A percentile compares a stretch with the other conserved stretches of the same genome.
These are phyloP conservation scores for Tetratostichococcus sp. DNA, from an alignment of 139 green algal species.

Conservation along the genomic window DNA sequence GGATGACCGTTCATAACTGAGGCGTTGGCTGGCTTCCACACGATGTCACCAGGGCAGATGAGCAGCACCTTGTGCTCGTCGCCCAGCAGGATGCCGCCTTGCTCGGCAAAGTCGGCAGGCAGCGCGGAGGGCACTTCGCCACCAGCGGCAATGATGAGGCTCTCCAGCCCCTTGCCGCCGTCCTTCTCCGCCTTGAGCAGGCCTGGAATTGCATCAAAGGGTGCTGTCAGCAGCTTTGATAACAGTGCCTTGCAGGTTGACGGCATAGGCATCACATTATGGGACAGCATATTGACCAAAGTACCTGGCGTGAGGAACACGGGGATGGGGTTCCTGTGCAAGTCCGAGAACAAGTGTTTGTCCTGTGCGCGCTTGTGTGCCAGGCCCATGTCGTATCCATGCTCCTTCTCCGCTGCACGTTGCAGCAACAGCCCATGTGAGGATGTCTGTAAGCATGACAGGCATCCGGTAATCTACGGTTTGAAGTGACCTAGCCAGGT, in stretches of 20 bases:
- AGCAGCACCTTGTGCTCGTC: background rate
- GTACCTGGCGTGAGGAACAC: background rate
- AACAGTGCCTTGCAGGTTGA: too few relatives aligned
- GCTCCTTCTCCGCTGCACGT: background rate
- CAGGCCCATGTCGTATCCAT: background rate
- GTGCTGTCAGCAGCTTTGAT: too few relatives aligned
- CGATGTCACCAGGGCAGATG: too few relatives aligned
- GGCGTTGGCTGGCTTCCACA: too few relatives aligned
- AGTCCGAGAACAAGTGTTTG: background rate
- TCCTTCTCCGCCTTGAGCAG: background rate
- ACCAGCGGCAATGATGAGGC: background rate
- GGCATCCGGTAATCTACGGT: too few relatives aligned
- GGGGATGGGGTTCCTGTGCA: background rate
- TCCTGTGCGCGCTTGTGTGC: background rate
- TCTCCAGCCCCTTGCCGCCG: background rate
- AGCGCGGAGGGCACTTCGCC: background rate
- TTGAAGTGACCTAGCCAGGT: too few relatives aligned
- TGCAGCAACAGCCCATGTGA: too few relatives aligned
- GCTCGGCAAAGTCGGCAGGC: background rate
- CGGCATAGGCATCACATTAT: too few relatives aligned
- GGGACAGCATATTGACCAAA: too few relatives aligned
- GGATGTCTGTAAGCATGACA: too few relatives aligned
- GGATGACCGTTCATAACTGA: too few relatives aligned
- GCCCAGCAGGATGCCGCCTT: background rate
- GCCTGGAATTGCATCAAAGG: background rate